phyloP scores from a whole-genome alignment of 2,329 filamentous ascomycete species.

The Hymenoscyphus infarciens region DNA sequence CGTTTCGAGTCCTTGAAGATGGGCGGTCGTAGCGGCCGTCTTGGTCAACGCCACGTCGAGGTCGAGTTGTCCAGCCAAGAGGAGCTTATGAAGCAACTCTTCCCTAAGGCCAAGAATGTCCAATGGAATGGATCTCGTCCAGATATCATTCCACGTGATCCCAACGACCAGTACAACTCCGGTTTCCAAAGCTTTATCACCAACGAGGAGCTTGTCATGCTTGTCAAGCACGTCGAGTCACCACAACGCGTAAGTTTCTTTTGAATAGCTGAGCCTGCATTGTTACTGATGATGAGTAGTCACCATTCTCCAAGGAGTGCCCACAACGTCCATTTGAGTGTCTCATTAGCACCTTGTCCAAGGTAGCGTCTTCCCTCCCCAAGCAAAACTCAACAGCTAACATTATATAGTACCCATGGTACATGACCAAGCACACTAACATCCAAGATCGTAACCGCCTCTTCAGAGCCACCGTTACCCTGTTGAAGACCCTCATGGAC shows the following conservation, averaged over 20 bases:
- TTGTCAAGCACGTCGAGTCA: slow-evolving; percentile 60
- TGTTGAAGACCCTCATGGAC: slow-evolving; percentile 45
- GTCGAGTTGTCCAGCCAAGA: slow-evolving; percentile 55
- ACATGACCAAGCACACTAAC: slow-evolving; percentile 53
- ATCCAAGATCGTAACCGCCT: slow-evolving; percentile 53
- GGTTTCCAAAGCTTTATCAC: slow-evolving; percentile 60
- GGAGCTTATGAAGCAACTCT: slow-evolving; percentile 58
- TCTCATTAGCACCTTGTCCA: slow-evolving; percentile 53
- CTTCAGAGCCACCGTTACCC: slow-evolving; percentile 47
- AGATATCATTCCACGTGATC: slow-evolving; percentile 37
- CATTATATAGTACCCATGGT: slow-evolving; percentile 54
- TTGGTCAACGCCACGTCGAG: slow-evolving; percentile 56
- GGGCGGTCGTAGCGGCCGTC: slow-evolving; percentile 42
- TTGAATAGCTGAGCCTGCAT: not conserved
- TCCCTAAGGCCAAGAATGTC: slow-evolving; percentile 55
- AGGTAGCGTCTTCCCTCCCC: slow-evolving; percentile 24
- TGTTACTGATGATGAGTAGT: slow-evolving; percentile 39
- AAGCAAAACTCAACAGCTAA: slow-evolving; percentile 15
- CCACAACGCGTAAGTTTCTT: slow-evolving; percentile 54
- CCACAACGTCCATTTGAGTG: slow-evolving; percentile 64
- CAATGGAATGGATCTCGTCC: slow-evolving; percentile 51
- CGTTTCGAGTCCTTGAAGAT: slow-evolving; percentile 42
- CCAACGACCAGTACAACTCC: slow-evolving; percentile 39
- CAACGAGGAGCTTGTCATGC: slow-evolving; percentile 60
- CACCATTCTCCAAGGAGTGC: slow-evolving; percentile 56